Base-by-base conservation (phyloP, 2,329 filamentous ascomycete genomes). In the Scopulariopsis brevicaulis region DNA sequence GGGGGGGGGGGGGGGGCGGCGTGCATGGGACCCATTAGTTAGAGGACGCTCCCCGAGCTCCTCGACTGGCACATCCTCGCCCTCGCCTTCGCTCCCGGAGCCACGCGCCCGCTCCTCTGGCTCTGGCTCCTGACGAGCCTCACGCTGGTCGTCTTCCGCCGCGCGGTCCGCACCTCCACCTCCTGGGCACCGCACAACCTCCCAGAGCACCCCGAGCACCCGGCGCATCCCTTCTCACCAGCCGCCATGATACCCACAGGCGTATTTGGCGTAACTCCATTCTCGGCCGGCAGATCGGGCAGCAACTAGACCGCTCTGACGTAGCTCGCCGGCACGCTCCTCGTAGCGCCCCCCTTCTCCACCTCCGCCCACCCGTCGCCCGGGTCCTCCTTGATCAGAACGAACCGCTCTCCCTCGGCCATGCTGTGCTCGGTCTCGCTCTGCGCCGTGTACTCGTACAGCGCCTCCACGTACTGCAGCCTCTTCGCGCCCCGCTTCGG, bases 361-460 rank as follows among this genome's bases (percentile, higher is more conserved):
- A 99, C 94, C 74, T 97, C 94, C 32, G 86, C 90, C 94, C 94
- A 99, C 0, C 94, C 94, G 74, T 97, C 94, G 1, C 94, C 94
- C 0, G 85, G 81, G 68, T 97, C 93, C 59, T 89, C 85, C 65
- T 86, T 91, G 61, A 96, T 84, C 35, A 99, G 77, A 46, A 99
- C 91, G 66, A 99, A 95, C 56, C 85, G 82, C 72, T 99, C 94
- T 1, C 94, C 94, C 71, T 96, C 93, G 1, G 70, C 70, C 90
- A 99, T 99, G 66, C 80, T 90, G 71, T 93, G 91, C 73, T 99
- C 94, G 8, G 84, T 82, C 6, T 95, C 90, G 63, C 85, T 91
- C 65, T 90, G 86, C 20, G 93, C 90, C 56, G 85, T 79, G 70
- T 99, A 99, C 55, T 94, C 90, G 70, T 97, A 99, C 65, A 97